These are phyloP conservation scores for Carallia brachiata DNA, from an alignment of 345 rosid genomes.

Conservation along the genomic window DNA sequence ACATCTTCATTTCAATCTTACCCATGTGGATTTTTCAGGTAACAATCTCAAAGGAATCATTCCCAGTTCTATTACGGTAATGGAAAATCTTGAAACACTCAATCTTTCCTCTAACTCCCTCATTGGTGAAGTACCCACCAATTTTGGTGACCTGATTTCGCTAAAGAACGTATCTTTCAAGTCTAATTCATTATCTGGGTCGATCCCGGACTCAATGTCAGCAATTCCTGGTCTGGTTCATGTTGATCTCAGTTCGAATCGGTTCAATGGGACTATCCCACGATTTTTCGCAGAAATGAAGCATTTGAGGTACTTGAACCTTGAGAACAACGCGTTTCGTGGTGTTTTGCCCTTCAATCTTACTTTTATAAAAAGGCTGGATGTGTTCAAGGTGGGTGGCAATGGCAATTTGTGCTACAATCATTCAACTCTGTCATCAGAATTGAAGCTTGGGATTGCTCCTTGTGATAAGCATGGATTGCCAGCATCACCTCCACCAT, in stretches of 20 bases:
- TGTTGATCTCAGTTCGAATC: conserved; percentile 84
- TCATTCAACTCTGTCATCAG: conserved; percentile 59
- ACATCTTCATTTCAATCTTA: conserved; percentile 48
- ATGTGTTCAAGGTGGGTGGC: conserved; percentile 71
- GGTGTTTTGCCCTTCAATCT: conserved; percentile 87
- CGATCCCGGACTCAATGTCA: conserved; percentile 75
- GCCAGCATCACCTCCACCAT: conserved; percentile 80
- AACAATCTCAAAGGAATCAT: conserved; percentile 67
- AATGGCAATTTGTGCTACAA: conserved; percentile 80
- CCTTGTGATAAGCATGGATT: conserved; percentile 84
- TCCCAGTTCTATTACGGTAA: conserved; percentile 64
- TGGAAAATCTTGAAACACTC: conserved; percentile 58
- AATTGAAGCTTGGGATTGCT: conserved; percentile 83
- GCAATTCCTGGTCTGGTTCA: conserved; percentile 65
- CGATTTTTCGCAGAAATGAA: conserved; percentile 64
- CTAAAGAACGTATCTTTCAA: conserved; percentile 65
- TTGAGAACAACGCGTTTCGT: conserved; percentile 63
- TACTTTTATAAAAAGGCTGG: conserved; percentile 56
- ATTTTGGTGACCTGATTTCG: conserved; percentile 63
- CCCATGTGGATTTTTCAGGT: conserved; percentile 75
- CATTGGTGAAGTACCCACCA: conserved; percentile 62
- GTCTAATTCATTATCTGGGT: conserved; percentile 78
- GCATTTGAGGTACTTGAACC: conserved; percentile 63
- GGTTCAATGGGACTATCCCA: conserved; percentile 87
- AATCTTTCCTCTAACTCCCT: conserved; percentile 63